Evolutionary conservation across 148 eudicot genomes (phyloP), one percentile per base, ranked within the genome.

Genomic region (Camellia granthamiana): DNA sequence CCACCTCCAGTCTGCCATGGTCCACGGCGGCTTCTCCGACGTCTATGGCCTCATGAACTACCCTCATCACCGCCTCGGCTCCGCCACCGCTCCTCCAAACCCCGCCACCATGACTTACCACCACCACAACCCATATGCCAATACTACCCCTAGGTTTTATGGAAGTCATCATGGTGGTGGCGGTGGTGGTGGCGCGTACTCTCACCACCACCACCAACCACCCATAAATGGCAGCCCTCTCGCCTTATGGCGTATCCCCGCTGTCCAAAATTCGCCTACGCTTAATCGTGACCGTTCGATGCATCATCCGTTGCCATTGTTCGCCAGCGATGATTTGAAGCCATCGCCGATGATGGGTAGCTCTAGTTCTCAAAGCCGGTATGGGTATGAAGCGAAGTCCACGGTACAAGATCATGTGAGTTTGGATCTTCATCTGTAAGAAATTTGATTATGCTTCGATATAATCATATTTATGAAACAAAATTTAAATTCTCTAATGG

Each of bases 341-440:
- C 38, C 80, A 16, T 30, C 82, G 59, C 41, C 69, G 38, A 58
- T 76, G 43, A 71, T 51, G 19, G 59, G 81, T 43, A 74, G 76
- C 76, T 72, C 83, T 41, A 46, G 86, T 43, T 79, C 85, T 69
- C 90, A 80, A 70, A 84, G 83, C 68, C 67, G 69, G 64, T 67
- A 64, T 54, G 77, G 68, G 58, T 85, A 81, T 11, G 88, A 83
- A 56, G 42, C 79, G 9, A 85, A 85, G 84, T 55, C 89, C 68
- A 69, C 78, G 74, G 58, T 80, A 56, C 85, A 92, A 73, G 94
- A 91, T 65, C 91, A 91, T 71, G 97, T 96, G 91, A 96, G 99
- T 92, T 91, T 96, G 84, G 99, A 96, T 90, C 93, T 96, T 86
- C 97, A 88, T 90, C 85, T 95, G 89, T 95, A 87, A 86, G 74